Conservation (phyloP, 2,329 filamentous ascomycete species). For the Rutstroemia sp. region DNA sequence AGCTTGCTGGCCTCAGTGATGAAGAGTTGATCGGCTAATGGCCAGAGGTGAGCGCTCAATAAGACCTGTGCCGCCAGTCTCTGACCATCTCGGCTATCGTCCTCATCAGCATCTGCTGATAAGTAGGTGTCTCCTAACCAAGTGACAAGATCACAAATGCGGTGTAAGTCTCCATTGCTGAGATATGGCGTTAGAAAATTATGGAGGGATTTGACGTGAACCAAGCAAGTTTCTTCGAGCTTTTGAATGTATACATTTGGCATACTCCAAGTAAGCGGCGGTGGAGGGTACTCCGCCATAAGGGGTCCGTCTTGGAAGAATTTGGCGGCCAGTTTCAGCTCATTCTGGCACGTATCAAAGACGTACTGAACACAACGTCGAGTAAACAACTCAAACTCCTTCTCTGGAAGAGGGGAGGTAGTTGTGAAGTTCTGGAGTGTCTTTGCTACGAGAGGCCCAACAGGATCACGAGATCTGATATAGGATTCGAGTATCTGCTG, state of each 20-base stretch:
- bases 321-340: slow-evolving; percentile 23
- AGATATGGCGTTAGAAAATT: slow-evolving; percentile 23
- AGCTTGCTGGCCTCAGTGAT: slow-evolving; percentile 26
- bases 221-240: slow-evolving; percentile 24
- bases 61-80: slow-evolving; percentile 22
- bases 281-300: slow-evolving; percentile 17
- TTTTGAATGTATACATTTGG: slow-evolving; percentile 21
- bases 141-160: slow-evolving; percentile 23
- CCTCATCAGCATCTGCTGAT: slow-evolving; percentile 19
- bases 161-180: slow-evolving; percentile 22
- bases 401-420: slow-evolving; percentile 21
- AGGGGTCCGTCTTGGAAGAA: slow-evolving; percentile 26
- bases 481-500: slow-evolving; percentile 47
- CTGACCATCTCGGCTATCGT: slow-evolving; percentile 22
- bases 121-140: slow-evolving; percentile 28
- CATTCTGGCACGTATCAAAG: slow-evolving; percentile 28
- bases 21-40: slow-evolving; percentile 25
- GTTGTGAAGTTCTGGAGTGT: slow-evolving; percentile 42
- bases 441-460: slow-evolving; percentile 49
- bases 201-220: slow-evolving; percentile 24
- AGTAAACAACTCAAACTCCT: slow-evolving; percentile 27
- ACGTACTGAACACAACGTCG: slow-evolving; percentile 25
- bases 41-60: slow-evolving; percentile 27
- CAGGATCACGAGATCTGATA: slow-evolving; percentile 36
- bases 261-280: slow-evolving; percentile 18